phyloP scores from a whole-genome alignment of 176 grass and related monocot species.

The Chrysopogon serrulatus region DNA sequence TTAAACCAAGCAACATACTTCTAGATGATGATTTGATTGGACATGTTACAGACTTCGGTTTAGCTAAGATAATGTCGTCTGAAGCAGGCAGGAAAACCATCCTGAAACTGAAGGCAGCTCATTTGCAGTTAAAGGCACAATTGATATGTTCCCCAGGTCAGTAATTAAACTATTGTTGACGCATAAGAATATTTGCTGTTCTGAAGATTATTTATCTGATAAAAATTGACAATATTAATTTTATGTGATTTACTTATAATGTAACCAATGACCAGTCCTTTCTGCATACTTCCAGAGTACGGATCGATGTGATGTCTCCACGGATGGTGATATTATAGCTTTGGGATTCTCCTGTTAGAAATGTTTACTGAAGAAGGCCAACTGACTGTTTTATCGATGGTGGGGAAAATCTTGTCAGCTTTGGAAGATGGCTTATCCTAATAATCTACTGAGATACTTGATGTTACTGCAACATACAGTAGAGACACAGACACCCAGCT shows the following conservation, averaged over 20 bases:
- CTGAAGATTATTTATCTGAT: background rate
- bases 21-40: slow-evolving; percentile 50
- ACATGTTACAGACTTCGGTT: slow-evolving; percentile 48
- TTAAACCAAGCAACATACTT: slow-evolving; percentile 61
- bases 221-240: background rate
- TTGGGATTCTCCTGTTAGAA: slow-evolving; percentile 35
- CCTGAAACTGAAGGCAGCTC: slow-evolving; percentile 10
- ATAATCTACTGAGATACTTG: slow-evolving; percentile 25
- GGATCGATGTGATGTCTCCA: slow-evolving; percentile 28
- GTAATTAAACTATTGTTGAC: background rate
- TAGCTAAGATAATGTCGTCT: slow-evolving; percentile 30
- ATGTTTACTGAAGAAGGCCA: slow-evolving; percentile 48
- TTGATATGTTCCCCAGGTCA: slow-evolving; percentile 51
- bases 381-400: slow-evolving; percentile 1
- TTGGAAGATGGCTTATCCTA: slow-evolving; percentile 22
- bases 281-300: slow-evolving; percentile 33
- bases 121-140: slow-evolving; percentile 37
- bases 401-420: slow-evolving; percentile 12
- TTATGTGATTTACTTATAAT: background rate
- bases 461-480: slow-evolving; percentile 13
- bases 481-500: background rate
- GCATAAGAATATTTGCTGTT: background rate
- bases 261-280: background rate
- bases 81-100: background rate
- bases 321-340: slow-evolving; percentile 40